Evolutionary conservation across 176 grass and related monocot genomes (phyloP), one percentile per base, ranked within the genome.

Genomic region (Eremochloa ophiuroides): DNA sequence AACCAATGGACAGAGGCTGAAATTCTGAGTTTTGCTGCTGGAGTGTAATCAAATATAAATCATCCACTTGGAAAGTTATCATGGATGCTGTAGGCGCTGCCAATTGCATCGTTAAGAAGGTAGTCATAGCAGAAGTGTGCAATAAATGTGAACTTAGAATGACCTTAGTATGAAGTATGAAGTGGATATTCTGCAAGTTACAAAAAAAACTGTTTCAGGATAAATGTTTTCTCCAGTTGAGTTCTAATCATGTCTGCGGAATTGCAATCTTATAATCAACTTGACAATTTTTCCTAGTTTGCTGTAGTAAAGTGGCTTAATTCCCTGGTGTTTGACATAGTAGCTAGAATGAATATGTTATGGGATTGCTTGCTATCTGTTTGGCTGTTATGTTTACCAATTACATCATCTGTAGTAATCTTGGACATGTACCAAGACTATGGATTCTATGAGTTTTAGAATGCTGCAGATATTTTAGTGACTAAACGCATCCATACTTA

Each of bases 11-110:
- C 90, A 76, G 90, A 98, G 83, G 56, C 63, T 93, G 95, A 93
- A 20, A 75, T 98, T 72, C 80, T 98, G 63, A 93, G 84, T 89
- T 98, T 98, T 82, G 95, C 92, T 80, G 95, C 95, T 5, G 90
- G 92, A 59, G 95, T 98, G 41, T 92, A 98, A 93, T 91, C 90
- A 64, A 92, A 91, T 86, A 98, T 92, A 58, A 98, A 94, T 53
- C 95, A 98, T 71, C 95, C 92, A 5, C 82, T 98, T 86, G 95
- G 92, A 84, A 98, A 86, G 90, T 90, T 39, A 93, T 98, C 73
- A 26, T 85, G 40, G 92, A 98, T 84, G 95, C 92, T 73, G 92
- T 92, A 34, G 86, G 25, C 56, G 56, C 40, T 60, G 80, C 91
- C 80, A 84, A 84, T 84, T 95, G 86, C 74, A 35, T 77, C 46